Percentiles rank a stretch among this genome's conserved stretches.
These are phyloP conservation scores for Boletus bicolor DNA, from an alignment of 768 basidiomycete genomes.

Conservation along the genomic window DNA sequence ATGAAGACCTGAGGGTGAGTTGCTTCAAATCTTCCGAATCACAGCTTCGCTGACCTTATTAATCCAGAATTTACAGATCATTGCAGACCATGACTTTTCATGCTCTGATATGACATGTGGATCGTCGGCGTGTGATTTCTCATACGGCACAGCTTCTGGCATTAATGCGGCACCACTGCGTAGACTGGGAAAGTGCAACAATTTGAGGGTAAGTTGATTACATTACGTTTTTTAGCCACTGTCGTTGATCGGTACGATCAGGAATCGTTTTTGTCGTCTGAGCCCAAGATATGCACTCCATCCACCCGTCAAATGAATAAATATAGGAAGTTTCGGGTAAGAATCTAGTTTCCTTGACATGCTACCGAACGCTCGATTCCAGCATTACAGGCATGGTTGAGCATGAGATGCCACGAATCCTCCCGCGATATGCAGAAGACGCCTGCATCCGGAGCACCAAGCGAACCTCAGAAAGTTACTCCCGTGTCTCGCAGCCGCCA, in stretches of 20 bases:
- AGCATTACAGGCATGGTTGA: constrained; percentile 6
- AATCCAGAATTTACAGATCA: not conserved
- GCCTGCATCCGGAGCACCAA: not conserved
- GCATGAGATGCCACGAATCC: not conserved
- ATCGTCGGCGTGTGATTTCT: not conserved
- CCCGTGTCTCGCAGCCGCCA: not conserved
- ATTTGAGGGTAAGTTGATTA: not conserved
- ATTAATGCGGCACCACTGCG: not conserved
- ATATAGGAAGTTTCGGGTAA: constrained; percentile 4
- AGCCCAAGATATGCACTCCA: not conserved
- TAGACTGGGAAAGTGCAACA: not conserved
- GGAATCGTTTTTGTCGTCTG: constrained; percentile 1
- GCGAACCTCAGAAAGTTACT: not conserved
- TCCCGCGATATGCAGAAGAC: not conserved
- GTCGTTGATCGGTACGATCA: constrained; percentile 4
- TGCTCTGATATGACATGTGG: not conserved
- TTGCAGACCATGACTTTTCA: not conserved
- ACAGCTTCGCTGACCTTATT: not conserved
- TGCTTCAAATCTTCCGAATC: not conserved
- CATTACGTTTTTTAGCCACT: not conserved
- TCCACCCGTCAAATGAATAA: not conserved
- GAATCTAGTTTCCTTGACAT: not conserved
- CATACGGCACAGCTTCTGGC: not conserved
- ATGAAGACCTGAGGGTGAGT: constrained; percentile 20
- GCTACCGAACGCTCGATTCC: not conserved